Conservation (phyloP, 2,329 filamentous ascomycete genomes). For the Fusarium oligoseptatum region DNA sequence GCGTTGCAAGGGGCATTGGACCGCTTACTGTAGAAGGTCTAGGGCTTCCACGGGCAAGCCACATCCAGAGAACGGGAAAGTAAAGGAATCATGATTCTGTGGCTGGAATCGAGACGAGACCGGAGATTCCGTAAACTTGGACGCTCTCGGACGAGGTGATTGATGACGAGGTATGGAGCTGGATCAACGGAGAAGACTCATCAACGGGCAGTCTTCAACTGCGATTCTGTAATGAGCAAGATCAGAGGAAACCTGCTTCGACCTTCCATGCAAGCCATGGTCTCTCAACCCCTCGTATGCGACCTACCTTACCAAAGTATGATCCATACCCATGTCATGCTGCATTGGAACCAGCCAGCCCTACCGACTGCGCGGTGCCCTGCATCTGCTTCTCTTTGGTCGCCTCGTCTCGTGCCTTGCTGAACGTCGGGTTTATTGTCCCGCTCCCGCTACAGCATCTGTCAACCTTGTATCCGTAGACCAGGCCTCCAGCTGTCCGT, state of each 20-base stretch:
- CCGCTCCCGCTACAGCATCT: slow-evolving; percentile 23
- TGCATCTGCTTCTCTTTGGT: background rate
- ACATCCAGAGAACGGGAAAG: slow-evolving; percentile 15
- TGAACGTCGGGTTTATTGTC: slow-evolving; percentile 9
- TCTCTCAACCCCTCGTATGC: slow-evolving; percentile 14
- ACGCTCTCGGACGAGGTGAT: background rate
- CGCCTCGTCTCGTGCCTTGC: slow-evolving; percentile 21
- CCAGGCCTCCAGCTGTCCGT: background rate
- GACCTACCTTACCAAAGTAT: slow-evolving; percentile 20
- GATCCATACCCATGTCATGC: slow-evolving; percentile 19
- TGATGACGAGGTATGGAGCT: slow-evolving; percentile 12
- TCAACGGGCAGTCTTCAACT: background rate
- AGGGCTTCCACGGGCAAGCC: slow-evolving; percentile 35
- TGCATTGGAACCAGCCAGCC: slow-evolving; percentile 5
- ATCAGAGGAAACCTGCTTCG: background rate
- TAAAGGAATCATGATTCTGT: slow-evolving; percentile 29
- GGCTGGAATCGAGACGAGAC: slow-evolving; percentile 23
- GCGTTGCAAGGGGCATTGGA: slow-evolving; percentile 35
- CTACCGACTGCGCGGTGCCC: slow-evolving; percentile 7
- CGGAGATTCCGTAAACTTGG: slow-evolving; percentile 28
- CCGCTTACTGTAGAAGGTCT: slow-evolving; percentile 4
- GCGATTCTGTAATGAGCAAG: background rate
- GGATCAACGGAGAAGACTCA: slow-evolving; percentile 8
- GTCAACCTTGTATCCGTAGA: slow-evolving; percentile 24
- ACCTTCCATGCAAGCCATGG: slow-evolving; percentile 29